Percentiles rank a stretch among this genome's conserved stretches.
Conservation (phyloP, 306 rosid species). For the Quercus gilva region DNA sequence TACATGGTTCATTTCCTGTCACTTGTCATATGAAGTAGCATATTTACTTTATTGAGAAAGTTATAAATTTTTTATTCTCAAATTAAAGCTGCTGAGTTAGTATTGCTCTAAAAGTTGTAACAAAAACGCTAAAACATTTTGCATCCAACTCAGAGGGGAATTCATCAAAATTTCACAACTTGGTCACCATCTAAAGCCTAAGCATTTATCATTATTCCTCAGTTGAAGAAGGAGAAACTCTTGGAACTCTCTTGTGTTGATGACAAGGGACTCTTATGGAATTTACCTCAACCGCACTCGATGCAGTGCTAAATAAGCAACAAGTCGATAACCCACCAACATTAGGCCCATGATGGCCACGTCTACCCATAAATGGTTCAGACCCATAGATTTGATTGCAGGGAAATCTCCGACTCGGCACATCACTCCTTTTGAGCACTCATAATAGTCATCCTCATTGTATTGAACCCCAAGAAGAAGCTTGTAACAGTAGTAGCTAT, state of each 20-base stretch:
- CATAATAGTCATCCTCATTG: constrained; percentile 63
- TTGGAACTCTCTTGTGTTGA: constrained; percentile 35
- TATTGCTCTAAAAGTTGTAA: constrained; percentile 14
- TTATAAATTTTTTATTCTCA: constrained; percentile 15
- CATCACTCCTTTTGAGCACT: constrained; percentile 64
- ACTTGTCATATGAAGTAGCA: constrained; percentile 26
- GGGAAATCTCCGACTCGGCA: constrained; percentile 77
- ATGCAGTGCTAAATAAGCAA: constrained; percentile 82
- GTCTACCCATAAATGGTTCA: constrained; percentile 74
- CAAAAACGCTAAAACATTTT: constrained; percentile 13
- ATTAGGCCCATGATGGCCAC: constrained; percentile 77
- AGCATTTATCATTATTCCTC: constrained; percentile 44
- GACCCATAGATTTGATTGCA: constrained; percentile 74
- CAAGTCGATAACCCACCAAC: constrained; percentile 79
- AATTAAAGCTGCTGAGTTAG: constrained; percentile 32
- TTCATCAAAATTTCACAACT: constrained; percentile 34
- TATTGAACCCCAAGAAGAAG: constrained; percentile 92
- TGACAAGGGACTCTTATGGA: constrained; percentile 16
- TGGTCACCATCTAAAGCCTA: constrained; percentile 28
- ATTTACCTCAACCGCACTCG: constrained; percentile 63
- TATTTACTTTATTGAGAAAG: constrained; percentile 10
- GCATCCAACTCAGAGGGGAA: constrained; percentile 26
- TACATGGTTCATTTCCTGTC: constrained; percentile 1
- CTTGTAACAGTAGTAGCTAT: constrained; percentile 95
- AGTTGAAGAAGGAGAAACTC: constrained; percentile 51